Evolutionary conservation across 768 basidiomycete species (phyloP).

Genomic region (Phaeolepiota aurea): DNA sequence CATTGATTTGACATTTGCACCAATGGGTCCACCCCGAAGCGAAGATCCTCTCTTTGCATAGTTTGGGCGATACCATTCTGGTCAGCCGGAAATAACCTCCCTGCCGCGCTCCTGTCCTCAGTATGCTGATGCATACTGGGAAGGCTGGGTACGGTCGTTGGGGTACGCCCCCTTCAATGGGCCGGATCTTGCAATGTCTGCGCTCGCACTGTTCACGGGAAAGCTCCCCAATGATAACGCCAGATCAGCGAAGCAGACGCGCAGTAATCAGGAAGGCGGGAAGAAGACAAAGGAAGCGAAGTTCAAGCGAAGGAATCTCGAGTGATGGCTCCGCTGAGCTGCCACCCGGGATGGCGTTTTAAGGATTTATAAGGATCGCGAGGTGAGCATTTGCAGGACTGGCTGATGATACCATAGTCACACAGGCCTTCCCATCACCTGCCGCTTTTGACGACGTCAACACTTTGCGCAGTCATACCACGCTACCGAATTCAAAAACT

Average conservation of each 20-base stretch:
- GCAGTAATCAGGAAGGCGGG: conserved; percentile 4
- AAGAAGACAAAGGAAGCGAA: conserved; percentile 1
- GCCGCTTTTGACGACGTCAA: conserved; percentile 37
- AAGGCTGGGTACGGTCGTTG: conserved; percentile 38
- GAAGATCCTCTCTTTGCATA: background rate
- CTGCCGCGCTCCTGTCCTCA: too few species aligned
- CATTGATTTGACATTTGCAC: too few species aligned
- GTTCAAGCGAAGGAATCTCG: too few species aligned
- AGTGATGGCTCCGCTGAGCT: conserved; percentile 59
- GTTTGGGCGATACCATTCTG: too few species aligned
- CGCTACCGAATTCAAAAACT: conserved; percentile 1
- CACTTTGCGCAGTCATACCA: conserved; percentile 20
- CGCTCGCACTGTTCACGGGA: too few species aligned
- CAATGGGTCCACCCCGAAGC: too few species aligned
- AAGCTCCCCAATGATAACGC: too few species aligned
- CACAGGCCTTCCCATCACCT: conserved; percentile 28
- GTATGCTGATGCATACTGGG: conserved; percentile 57
- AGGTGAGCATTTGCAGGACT: conserved; percentile 28
- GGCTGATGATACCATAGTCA: conserved; percentile 21
- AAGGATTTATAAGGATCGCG: conserved; percentile 42
- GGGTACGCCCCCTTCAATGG: conserved; percentile 24
- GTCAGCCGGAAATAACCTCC: too few species aligned
- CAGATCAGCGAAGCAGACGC: conserved; percentile 1
- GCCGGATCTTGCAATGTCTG: conserved; percentile 2
- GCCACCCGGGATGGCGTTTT: conserved; percentile 49